Conservation (phyloP, 2,329 filamentous ascomycete genomes). For the Macrophomina pseudophaseolina region DNA sequence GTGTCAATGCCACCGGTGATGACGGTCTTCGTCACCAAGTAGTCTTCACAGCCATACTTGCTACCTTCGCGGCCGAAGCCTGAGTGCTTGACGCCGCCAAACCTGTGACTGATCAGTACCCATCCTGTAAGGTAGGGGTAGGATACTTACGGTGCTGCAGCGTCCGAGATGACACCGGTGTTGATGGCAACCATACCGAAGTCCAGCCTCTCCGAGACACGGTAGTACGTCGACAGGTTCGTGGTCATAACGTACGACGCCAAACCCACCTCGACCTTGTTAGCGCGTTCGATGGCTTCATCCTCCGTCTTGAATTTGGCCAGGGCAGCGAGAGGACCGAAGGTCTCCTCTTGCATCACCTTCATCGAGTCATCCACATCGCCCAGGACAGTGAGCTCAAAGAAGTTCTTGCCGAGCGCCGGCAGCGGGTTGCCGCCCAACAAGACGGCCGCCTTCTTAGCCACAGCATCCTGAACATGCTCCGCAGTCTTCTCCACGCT, state of each 20-base stretch:
- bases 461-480: neutral
- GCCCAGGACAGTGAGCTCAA: constrained; percentile 36
- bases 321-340: constrained; percentile 44
- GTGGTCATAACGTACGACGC: constrained; percentile 47
- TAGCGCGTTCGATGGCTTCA: constrained; percentile 44
- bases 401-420: neutral
- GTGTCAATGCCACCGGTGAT: neutral
- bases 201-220: constrained; percentile 35
- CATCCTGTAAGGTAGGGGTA: neutral
- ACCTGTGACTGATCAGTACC: neutral
- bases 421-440: neutral
- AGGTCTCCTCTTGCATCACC: constrained; percentile 45
- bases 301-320: constrained; percentile 45
- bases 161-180: constrained; percentile 15
- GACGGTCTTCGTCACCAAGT: neutral
- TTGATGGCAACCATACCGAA: constrained; percentile 43
- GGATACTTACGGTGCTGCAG: neutral
- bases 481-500: constrained; percentile 25
- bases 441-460: neutral
- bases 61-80: neutral
- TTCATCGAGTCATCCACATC: constrained; percentile 41
- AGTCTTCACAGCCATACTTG: neutral
- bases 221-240: constrained; percentile 44
- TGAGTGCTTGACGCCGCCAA: neutral
- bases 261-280: constrained; percentile 45